phyloP scores from a whole-genome alignment of 345 rosid genomes.

The Populus nigra region DNA sequence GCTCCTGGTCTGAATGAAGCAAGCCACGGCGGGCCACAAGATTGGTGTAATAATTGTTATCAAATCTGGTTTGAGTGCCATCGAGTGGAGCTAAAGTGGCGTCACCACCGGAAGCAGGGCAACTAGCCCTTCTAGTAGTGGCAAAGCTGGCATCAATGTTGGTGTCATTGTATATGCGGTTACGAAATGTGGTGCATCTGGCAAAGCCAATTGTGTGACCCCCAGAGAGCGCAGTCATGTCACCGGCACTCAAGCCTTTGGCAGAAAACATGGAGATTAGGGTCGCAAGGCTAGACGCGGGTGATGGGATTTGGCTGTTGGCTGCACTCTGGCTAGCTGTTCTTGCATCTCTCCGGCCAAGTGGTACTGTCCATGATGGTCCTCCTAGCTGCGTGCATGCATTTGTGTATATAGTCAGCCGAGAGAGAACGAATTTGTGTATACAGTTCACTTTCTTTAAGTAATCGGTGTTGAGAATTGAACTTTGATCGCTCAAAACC shows the following conservation, averaged over 20 bases:
- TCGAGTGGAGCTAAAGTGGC: constrained; percentile 36
- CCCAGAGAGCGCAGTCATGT: constrained; percentile 44
- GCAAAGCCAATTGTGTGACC: constrained; percentile 8
- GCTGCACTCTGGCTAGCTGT: constrained; percentile 43
- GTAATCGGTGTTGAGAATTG: no score
- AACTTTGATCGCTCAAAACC: no score
- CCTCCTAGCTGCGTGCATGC: constrained; percentile 32
- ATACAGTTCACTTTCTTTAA: no score
- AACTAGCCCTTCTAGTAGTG: constrained; percentile 17
- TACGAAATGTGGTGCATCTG: neutral
- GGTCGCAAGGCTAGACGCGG: constrained; percentile 29
- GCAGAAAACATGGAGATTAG: constrained; percentile 37
- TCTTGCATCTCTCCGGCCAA: constrained; percentile 51
- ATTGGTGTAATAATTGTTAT: constrained; percentile 29
- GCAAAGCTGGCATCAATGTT: constrained; percentile 35
- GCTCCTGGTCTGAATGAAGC: constrained; percentile 47
- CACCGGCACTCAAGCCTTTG: constrained; percentile 37
- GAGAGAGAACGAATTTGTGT: no score
- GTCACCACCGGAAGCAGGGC: constrained; percentile 36
- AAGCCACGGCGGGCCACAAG: constrained; percentile 37
- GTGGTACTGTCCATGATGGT: constrained; percentile 39
- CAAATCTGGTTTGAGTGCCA: constrained; percentile 29
- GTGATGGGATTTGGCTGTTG: constrained; percentile 43
- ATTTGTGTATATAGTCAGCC: no score
- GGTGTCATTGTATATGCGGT: constrained; percentile 42